Percentiles rank a stretch among this genome's conserved stretches.
phyloP scores from a whole-genome alignment of 2,329 filamentous ascomycete genomes.

The Colletotrichum endophyticum region DNA sequence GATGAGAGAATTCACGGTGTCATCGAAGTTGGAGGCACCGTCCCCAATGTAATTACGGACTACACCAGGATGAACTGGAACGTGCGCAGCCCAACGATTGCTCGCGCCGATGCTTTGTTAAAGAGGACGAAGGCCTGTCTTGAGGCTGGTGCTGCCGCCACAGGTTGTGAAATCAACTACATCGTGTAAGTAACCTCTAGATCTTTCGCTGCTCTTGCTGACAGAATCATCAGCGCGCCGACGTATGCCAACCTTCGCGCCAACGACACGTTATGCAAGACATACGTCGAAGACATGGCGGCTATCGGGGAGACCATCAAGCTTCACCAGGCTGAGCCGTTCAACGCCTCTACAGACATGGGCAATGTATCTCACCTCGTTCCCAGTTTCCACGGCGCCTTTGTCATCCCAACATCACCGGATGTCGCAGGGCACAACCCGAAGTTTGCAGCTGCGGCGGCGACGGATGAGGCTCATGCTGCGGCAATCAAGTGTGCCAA shows the following conservation, averaged over 20 bases:
- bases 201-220: neutral
- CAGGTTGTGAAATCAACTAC: constrained; percentile 38
- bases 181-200: constrained; percentile 30
- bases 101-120: constrained; percentile 29
- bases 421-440: constrained; percentile 43
- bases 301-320: constrained; percentile 39
- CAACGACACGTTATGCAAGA: constrained; percentile 48
- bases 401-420: constrained; percentile 42
- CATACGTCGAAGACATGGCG: constrained; percentile 49
- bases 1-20: constrained; percentile 41
- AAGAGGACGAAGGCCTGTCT: constrained; percentile 40
- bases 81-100: constrained; percentile 38
- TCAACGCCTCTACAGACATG: constrained; percentile 52
- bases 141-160: constrained; percentile 36
- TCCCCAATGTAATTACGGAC: constrained; percentile 44
- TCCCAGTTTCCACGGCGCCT: constrained; percentile 53
- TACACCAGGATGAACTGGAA: constrained; percentile 44
- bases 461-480: constrained; percentile 40
- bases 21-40: constrained; percentile 38
- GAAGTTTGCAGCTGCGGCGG: constrained; percentile 49
- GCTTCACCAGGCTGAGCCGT: constrained; percentile 36
- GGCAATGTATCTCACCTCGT: constrained; percentile 54
- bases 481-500: constrained; percentile 49
- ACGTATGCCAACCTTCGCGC: constrained; percentile 50
- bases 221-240: constrained; percentile 26